These are phyloP conservation scores for Saxophila tyrrhenica DNA, from an alignment of 495 filamentous ascomycete species.

Conservation along the genomic window DNA sequence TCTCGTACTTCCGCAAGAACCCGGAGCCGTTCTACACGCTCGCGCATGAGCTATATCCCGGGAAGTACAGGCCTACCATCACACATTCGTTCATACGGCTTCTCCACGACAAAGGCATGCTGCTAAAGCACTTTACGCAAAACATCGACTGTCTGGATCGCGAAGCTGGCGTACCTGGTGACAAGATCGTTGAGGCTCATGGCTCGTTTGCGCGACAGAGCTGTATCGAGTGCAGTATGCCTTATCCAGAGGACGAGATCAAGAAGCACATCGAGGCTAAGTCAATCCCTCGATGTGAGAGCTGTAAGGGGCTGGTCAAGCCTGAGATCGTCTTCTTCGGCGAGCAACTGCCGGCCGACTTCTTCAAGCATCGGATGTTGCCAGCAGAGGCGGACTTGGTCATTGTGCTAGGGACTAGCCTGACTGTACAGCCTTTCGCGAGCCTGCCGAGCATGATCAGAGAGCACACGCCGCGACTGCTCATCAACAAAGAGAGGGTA, in stretches of 20 bases:
- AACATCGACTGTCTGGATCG: constrained; percentile 96
- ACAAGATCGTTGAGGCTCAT: constrained; percentile 85
- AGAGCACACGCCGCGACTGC: constrained; percentile 55
- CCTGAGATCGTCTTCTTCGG: constrained; percentile 97
- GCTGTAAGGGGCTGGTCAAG: constrained; percentile 78
- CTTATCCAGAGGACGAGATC: constrained; percentile 65
- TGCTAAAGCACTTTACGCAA: constrained; percentile 86
- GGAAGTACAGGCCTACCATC: constrained; percentile 77
- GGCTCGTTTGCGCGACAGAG: constrained; percentile 82
- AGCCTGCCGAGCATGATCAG: constrained; percentile 54
- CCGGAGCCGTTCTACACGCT: constrained; percentile 86
- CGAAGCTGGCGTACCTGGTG: constrained; percentile 66
- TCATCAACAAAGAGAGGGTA: constrained; percentile 83
- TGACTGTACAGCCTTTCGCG: constrained; percentile 84
- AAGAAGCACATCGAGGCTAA: constrained; percentile 47
- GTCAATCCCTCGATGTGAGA: constrained; percentile 55
- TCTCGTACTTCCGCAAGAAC: constrained; percentile 71
- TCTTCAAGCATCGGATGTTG: constrained; percentile 48
- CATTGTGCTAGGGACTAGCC: constrained; percentile 84
- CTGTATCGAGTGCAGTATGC: constrained; percentile 74
- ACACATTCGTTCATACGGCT: constrained; percentile 68
- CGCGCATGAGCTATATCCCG: constrained; percentile 83
- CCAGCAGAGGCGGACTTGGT: constrained; percentile 61
- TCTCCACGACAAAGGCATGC: constrained; percentile 61
- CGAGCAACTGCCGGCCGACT: constrained; percentile 56